These are phyloP conservation scores for Plantago rigida DNA, from an alignment of 305 asterid genomes.

Conservation along the genomic window DNA sequence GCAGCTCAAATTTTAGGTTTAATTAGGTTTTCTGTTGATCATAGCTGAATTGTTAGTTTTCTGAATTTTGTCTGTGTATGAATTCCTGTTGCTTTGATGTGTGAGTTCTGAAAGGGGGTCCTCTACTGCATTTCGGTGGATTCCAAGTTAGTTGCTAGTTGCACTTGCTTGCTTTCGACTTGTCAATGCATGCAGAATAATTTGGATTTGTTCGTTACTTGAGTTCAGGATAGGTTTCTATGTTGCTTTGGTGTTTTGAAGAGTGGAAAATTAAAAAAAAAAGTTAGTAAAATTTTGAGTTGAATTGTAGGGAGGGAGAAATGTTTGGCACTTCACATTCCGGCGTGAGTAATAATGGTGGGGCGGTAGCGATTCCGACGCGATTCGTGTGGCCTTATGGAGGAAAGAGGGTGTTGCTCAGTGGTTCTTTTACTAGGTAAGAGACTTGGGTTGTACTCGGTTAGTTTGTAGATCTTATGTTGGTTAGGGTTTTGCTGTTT, in stretches of 20 bases:
- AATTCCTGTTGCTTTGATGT: not conserved
- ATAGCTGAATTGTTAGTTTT: not conserved
- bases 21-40: not conserved
- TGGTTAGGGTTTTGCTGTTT: not conserved
- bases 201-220: too few species aligned
- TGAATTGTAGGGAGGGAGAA: not conserved
- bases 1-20: too few species aligned
- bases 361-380: conserved; percentile 49
- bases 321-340: conserved; percentile 1
- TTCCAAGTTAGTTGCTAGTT: not conserved
- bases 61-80: not conserved
- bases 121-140: conserved; percentile 6
- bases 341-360: conserved; percentile 25
- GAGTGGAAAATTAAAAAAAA: too few species aligned
- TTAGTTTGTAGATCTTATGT: not conserved
- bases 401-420: conserved; percentile 68
- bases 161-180: too few species aligned
- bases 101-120: too few species aligned
- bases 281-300: not conserved
- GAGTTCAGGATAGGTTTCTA: too few species aligned
- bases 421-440: conserved; percentile 91
- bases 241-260: too few species aligned
- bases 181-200: too few species aligned
- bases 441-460: conserved; percentile 12
- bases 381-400: conserved; percentile 93